phyloP scores from a whole-genome alignment of 345 rosid species.

The Brassica carinata region DNA sequence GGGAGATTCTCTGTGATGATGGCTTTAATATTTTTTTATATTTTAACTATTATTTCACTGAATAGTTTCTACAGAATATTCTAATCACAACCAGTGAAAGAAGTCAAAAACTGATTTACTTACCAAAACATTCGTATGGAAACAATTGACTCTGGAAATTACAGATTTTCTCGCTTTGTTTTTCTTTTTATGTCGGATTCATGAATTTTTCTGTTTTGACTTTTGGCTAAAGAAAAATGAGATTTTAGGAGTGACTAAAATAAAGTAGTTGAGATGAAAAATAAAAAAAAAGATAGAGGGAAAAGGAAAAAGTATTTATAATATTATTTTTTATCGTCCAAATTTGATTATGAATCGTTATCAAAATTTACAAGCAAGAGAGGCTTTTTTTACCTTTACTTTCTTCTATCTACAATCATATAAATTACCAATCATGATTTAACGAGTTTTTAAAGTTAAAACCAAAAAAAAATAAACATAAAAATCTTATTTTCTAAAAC shows the following conservation, averaged over 20 bases:
- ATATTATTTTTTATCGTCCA: too few relatives aligned
- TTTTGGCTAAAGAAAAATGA: not conserved
- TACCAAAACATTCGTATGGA: not conserved
- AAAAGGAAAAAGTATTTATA: too few relatives aligned
- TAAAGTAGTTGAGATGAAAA: not conserved
- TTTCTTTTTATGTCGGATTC: not conserved
- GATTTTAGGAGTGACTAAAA: not conserved
- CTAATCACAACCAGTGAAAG: not conserved
- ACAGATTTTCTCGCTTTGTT: not conserved
- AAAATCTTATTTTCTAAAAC: too few relatives aligned
- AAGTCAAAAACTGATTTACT: conserved; percentile 6
- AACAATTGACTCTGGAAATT: not conserved
- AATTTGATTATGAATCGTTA: too few relatives aligned
- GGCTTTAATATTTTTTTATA: not conserved
- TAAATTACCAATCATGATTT: too few relatives aligned
- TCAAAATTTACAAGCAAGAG: too few relatives aligned
- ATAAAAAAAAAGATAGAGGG: not conserved
- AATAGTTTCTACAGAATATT: conserved; percentile 5
- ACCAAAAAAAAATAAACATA: too few relatives aligned
- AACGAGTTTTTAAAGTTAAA: too few relatives aligned
- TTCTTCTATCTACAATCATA: too few relatives aligned
- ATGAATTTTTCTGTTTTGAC: not conserved
- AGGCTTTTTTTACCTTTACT: too few relatives aligned
- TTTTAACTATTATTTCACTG: not conserved
- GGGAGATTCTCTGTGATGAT: conserved; percentile 14